Conservation (phyloP, 1,139 yeast genomes). For the Geotrichum aggregatum region DNA sequence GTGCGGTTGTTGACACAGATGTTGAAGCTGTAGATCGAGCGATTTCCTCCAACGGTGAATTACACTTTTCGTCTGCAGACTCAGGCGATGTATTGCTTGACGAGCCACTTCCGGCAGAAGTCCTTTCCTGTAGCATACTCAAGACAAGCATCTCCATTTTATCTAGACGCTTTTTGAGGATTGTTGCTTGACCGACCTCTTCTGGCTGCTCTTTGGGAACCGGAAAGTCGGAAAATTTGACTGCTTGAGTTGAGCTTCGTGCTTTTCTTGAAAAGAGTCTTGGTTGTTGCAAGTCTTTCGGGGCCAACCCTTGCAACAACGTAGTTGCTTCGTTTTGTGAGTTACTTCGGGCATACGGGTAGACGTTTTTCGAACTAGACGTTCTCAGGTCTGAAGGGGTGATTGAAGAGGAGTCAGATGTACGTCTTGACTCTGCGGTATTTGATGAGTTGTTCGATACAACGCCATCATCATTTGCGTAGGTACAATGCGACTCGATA, state of each 20-base stretch:
- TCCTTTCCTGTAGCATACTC: slow-evolving; percentile 16
- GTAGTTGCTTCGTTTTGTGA: background rate
- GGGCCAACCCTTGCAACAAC: background rate
- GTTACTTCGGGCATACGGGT: background rate
- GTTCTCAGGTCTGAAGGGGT: background rate
- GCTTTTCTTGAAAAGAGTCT: slow-evolving; percentile 4
- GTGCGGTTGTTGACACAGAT: background rate
- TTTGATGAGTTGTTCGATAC: background rate
- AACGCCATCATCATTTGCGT: slow-evolving; percentile 20
- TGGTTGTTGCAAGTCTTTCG: slow-evolving; percentile 6
- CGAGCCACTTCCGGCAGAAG: background rate
- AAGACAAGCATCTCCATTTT: slow-evolving; percentile 20
- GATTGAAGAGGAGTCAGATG: background rate
- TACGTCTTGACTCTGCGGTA: background rate
- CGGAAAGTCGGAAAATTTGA: slow-evolving; percentile 13
- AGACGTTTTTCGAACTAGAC: background rate
- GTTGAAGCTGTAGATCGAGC: background rate
- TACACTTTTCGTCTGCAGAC: background rate
- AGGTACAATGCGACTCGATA: slow-evolving; percentile 29
- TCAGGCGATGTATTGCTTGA: slow-evolving; percentile 5
- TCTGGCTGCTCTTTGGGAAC: background rate
- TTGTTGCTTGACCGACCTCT: slow-evolving; percentile 9
- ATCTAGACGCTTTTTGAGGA: slow-evolving; percentile 15
- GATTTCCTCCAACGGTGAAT: slow-evolving; percentile 3
- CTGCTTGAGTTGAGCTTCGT: background rate